Conservation (phyloP, 192 early-diverging fungal species). For the Entomortierella parvispora region DNA sequence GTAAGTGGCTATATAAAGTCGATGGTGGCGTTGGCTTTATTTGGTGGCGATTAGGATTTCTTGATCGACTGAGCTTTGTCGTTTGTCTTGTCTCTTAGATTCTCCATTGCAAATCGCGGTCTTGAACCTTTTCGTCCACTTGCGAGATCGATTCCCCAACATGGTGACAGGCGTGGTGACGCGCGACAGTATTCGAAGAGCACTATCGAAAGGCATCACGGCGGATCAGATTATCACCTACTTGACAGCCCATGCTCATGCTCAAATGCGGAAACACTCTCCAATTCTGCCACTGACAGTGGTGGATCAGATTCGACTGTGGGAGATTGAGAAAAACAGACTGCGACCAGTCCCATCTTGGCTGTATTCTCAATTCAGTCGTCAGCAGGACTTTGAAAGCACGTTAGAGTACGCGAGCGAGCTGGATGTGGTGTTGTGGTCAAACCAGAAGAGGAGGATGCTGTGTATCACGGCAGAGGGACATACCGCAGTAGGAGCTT, state of each 20-base stretch:
- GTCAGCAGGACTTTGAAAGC: constrained; percentile 76
- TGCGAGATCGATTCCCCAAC: constrained; percentile 89
- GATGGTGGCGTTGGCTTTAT: no score
- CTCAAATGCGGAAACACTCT: constrained; percentile 85
- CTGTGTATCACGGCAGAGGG: constrained; percentile 82
- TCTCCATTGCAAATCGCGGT: constrained; percentile 96
- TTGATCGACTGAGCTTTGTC: neutral
- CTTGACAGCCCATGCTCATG: constrained; percentile 89
- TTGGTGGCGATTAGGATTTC: no score
- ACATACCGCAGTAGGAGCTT: constrained; percentile 70
- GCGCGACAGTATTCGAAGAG: constrained; percentile 86
- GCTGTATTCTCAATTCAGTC: constrained; percentile 83
- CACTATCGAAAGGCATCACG: constrained; percentile 88
- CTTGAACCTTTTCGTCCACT: constrained; percentile 86
- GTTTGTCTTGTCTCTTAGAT: constrained; percentile 52
- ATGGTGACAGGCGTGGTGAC: constrained; percentile 91
- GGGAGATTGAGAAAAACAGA: constrained; percentile 95
- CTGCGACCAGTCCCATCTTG: constrained; percentile 64
- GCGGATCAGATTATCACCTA: constrained; percentile 97
- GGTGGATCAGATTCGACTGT: constrained; percentile 93
- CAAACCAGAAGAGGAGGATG: constrained; percentile 71
- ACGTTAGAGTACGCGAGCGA: constrained; percentile 81
- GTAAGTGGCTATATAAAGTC: no score
- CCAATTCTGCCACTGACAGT: constrained; percentile 92
- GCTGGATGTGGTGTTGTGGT: constrained; percentile 82